These are phyloP conservation scores for Casaregolazyma lundiana DNA, from an alignment of 1,139 yeast genomes.

Conservation along the genomic window DNA sequence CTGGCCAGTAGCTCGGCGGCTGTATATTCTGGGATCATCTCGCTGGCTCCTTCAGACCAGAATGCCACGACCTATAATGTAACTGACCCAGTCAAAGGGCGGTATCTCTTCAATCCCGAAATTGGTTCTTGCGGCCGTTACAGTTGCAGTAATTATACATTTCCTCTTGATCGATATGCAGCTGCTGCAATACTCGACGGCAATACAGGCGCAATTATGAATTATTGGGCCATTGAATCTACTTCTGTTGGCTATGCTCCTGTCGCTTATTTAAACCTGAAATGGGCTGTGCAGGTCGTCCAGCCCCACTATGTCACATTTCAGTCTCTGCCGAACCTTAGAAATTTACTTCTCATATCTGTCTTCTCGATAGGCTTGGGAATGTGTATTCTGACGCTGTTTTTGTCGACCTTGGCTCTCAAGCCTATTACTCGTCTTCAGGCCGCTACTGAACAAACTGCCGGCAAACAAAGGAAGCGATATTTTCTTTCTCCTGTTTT, in stretches of 20 bases:
- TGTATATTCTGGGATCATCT: slow-evolving; percentile 32
- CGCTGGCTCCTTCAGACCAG: slow-evolving; percentile 24
- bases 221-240: slow-evolving; percentile 35
- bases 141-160: slow-evolving; percentile 19
- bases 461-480: not conserved
- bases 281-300: slow-evolving; percentile 71
- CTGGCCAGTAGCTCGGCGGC: slow-evolving; percentile 43
- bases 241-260: slow-evolving; percentile 71
- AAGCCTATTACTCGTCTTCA: slow-evolving; percentile 77
- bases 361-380: slow-evolving; percentile 76
- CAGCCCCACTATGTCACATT: slow-evolving; percentile 58
- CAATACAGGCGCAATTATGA: slow-evolving; percentile 49
- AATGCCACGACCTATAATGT: not conserved
- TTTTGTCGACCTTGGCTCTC: slow-evolving; percentile 82
- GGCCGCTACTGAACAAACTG: slow-evolving; percentile 71
- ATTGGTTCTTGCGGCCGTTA: slow-evolving; percentile 10
- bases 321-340: slow-evolving; percentile 59
- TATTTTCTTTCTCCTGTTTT: not conserved
- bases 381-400: slow-evolving; percentile 71
- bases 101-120: slow-evolving; percentile 15
- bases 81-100: not conserved
- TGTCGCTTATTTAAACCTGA: slow-evolving; percentile 43
- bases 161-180: slow-evolving; percentile 17
- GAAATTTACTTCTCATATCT: slow-evolving; percentile 71
- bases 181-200: slow-evolving; percentile 34